phyloP scores from a whole-genome alignment of 1,284 basidiomycete genomes.

The Cutaneotrichosporon sp. region DNA sequence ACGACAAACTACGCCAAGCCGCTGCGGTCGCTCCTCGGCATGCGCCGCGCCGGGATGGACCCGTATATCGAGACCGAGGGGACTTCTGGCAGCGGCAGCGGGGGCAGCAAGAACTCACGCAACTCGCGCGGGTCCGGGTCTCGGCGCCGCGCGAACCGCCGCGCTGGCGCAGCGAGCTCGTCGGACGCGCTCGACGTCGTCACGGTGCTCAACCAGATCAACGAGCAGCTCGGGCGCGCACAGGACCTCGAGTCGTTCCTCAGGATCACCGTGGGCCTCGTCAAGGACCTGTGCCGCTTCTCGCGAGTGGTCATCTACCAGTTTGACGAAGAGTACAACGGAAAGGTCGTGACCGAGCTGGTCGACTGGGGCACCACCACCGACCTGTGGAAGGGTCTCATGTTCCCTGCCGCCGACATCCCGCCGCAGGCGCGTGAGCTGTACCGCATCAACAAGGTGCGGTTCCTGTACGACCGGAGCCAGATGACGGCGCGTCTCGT shows the following conservation, averaged over 20 bases:
- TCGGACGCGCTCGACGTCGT: conserved; percentile 74
- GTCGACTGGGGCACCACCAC: conserved; percentile 79
- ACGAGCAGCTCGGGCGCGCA: conserved; percentile 75
- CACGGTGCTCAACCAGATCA: conserved; percentile 77
- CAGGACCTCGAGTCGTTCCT: conserved; percentile 71
- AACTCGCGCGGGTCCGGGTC: not conserved
- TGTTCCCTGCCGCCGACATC: conserved; percentile 64
- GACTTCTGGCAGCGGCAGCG: not conserved
- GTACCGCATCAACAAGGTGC: conserved; percentile 71
- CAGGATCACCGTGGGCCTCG: conserved; percentile 74
- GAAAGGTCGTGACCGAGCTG: conserved; percentile 77
- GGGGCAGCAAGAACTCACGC: not conserved
- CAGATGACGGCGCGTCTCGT: conserved; percentile 78
- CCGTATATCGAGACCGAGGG: conserved; percentile 11
- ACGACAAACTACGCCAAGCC: conserved; percentile 74
- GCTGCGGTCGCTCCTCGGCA: conserved; percentile 69
- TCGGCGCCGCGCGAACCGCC: conserved; percentile 15
- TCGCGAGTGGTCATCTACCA: conserved; percentile 88
- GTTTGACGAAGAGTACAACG: conserved; percentile 58
- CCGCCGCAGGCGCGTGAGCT: conserved; percentile 62
- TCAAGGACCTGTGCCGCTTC: conserved; percentile 81
- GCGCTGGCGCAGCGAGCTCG: conserved; percentile 19
- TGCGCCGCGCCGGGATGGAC: conserved; percentile 58
- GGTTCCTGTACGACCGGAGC: conserved; percentile 75
- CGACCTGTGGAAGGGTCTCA: conserved; percentile 66